Conservation (phyloP, 2,329 filamentous ascomycete genomes). For the Curvularia lunata region DNA sequence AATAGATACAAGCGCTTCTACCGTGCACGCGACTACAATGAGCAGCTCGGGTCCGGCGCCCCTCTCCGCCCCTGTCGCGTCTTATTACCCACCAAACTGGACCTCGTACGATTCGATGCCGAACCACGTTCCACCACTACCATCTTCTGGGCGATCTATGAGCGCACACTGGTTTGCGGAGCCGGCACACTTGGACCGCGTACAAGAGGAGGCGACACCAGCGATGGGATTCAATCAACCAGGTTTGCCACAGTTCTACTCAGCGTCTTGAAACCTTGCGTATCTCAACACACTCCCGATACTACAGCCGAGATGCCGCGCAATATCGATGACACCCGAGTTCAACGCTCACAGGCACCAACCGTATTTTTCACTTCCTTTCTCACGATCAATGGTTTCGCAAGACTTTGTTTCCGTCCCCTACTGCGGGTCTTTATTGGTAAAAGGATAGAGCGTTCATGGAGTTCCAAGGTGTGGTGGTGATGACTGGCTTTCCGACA, state of each 20-base stretch:
- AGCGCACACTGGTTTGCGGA: slow-evolving; percentile 47
- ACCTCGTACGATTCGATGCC: slow-evolving; percentile 36
- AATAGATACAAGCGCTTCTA: slow-evolving; percentile 42
- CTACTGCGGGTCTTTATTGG: neutral
- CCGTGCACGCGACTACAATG: slow-evolving; percentile 34
- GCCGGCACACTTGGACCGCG: slow-evolving; percentile 40
- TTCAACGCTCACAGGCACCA: neutral
- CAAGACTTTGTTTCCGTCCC: neutral
- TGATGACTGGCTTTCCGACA: slow-evolving; percentile 7
- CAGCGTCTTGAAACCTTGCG: slow-evolving; percentile 28
- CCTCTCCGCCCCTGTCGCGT: slow-evolving; percentile 45
- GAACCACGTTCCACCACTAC: slow-evolving; percentile 36
- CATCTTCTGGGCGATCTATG: slow-evolving; percentile 41
- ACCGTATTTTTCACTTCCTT: neutral
- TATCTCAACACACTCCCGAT: neutral
- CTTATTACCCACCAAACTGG: slow-evolving; percentile 42
- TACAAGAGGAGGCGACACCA: slow-evolving; percentile 45
- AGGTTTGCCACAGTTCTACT: slow-evolving; percentile 40
- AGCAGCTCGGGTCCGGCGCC: slow-evolving; percentile 37
- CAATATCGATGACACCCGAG: neutral
- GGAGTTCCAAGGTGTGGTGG: slow-evolving; percentile 10
- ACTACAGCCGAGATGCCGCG: neutral
- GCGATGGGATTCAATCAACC: slow-evolving; percentile 39
- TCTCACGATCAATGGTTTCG: neutral
- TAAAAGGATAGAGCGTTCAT: slow-evolving; percentile 4